phyloP scores from a whole-genome alignment of 192 early-diverging fungal genomes.

The Lunasporangiospora selenospora region DNA sequence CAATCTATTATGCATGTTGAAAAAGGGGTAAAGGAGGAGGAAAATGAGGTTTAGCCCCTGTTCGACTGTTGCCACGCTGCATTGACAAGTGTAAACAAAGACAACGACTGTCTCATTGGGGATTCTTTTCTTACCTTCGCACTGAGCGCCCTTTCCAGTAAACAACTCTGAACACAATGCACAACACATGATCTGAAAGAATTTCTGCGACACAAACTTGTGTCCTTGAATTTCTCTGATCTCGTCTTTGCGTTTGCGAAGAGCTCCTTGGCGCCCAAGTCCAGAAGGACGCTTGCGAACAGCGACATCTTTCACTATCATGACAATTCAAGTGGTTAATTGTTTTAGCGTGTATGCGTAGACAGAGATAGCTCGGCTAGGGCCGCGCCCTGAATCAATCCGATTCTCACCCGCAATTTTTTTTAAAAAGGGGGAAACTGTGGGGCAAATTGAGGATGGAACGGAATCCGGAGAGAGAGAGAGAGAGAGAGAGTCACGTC shows the following conservation, averaged over 20 bases:
- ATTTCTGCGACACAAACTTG: constrained; percentile 89
- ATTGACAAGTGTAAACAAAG: neutral
- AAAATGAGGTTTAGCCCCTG: neutral
- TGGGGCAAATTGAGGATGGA: neutral
- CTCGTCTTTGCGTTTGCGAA: constrained; percentile 82
- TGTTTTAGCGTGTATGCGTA: neutral
- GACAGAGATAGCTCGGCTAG: too few species aligned
- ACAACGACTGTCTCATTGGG: neutral
- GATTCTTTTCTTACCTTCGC: constrained; percentile 73
- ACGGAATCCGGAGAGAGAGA: too few species aligned
- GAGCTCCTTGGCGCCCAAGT: constrained; percentile 78
- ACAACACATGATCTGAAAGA: constrained; percentile 98
- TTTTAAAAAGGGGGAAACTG: neutral
- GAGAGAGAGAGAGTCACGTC: neutral
- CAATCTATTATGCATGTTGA: constrained; percentile 65
- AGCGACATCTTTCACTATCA: constrained; percentile 58
- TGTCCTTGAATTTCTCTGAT: constrained; percentile 93
- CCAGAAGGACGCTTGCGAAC: constrained; percentile 57
- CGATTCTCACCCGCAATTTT: neutral
- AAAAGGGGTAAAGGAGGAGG: neutral
- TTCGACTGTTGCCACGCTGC: neutral
- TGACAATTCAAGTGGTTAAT: neutral
- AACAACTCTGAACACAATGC: constrained; percentile 95
- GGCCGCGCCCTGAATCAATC: too few species aligned
- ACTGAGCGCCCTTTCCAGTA: constrained; percentile 89